A percentile compares a stretch with the other conserved stretches of the same genome.
Conservation (phyloP, 2,329 filamentous ascomycete genomes). For the Rhynchosporium graminicola region DNA sequence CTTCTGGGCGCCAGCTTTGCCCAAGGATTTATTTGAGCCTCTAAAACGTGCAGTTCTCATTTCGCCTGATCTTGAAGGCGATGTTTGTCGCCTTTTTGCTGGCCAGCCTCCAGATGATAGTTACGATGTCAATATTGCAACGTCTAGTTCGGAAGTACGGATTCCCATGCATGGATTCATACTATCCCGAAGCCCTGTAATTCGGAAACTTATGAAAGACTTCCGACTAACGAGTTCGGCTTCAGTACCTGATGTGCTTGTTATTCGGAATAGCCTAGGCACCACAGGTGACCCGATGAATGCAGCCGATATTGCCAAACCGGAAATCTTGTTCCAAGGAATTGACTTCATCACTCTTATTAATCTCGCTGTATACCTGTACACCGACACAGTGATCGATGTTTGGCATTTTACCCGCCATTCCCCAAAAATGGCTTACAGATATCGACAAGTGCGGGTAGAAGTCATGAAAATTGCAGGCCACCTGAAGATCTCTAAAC, state of each 20-base stretch:
- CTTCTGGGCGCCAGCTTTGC: constrained; percentile 45
- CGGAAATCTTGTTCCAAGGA: constrained; percentile 64
- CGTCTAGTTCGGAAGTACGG: constrained; percentile 66
- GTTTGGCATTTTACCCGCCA: constrained; percentile 78
- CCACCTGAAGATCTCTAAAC: constrained; percentile 65
- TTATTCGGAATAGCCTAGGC: constrained; percentile 52
- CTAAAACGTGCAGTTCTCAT: constrained; percentile 57
- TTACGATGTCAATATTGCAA: constrained; percentile 46
- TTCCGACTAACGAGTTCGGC: constrained; percentile 56
- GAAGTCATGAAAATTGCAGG: constrained; percentile 88
- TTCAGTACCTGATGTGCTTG: constrained; percentile 60
- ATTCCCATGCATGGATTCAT: constrained; percentile 86
- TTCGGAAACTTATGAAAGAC: constrained; percentile 63
- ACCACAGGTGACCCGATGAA: neutral
- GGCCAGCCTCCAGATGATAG: constrained; percentile 44
- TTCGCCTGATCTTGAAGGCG: constrained; percentile 65
- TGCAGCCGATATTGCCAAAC: constrained; percentile 46
- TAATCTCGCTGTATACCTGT: constrained; percentile 77
- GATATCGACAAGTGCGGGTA: constrained; percentile 76
- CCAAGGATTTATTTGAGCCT: constrained; percentile 55
- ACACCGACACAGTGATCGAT: constrained; percentile 77
- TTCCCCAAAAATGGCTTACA: constrained; percentile 63
- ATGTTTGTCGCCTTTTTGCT: constrained; percentile 55
- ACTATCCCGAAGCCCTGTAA: constrained; percentile 68
- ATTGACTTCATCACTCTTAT: constrained; percentile 78